phyloP scores from a whole-genome alignment of 768 basidiomycete species.

The Russula virescens region DNA sequence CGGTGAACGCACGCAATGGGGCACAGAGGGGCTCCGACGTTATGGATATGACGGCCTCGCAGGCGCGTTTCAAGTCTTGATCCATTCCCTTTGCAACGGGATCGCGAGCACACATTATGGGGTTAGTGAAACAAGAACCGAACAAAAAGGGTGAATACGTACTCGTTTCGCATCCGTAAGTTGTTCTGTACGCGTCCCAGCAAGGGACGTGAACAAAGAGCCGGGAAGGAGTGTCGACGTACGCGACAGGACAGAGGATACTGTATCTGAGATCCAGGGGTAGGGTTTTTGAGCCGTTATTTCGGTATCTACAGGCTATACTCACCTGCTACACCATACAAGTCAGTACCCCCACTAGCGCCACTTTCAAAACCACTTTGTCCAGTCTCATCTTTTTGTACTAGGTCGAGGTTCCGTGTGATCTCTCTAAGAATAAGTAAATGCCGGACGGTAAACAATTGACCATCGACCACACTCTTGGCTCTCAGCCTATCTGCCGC shows the following conservation, averaged over 20 bases:
- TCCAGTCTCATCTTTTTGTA: slow-evolving; percentile 36
- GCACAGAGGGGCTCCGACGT: slow-evolving; percentile 53
- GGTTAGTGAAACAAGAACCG: too few relatives aligned
- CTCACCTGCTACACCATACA: slow-evolving; percentile 56
- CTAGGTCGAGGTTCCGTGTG: slow-evolving; percentile 65
- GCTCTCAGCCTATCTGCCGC: slow-evolving; percentile 62
- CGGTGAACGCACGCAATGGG: slow-evolving; percentile 60
- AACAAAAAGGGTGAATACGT: slow-evolving; percentile 23
- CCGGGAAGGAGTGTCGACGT: slow-evolving; percentile 61
- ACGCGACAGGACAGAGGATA: slow-evolving; percentile 54
- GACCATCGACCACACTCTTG: slow-evolving; percentile 58
- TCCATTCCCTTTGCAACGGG: slow-evolving; percentile 63
- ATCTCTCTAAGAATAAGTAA: slow-evolving; percentile 90
- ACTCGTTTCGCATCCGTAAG: slow-evolving; percentile 72
- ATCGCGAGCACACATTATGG: too few relatives aligned
- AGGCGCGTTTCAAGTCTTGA: slow-evolving; percentile 73
- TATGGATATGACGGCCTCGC: slow-evolving; percentile 73
- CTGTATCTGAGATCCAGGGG: slow-evolving; percentile 37
- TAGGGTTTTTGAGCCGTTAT: not conserved
- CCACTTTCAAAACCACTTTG: slow-evolving; percentile 32
- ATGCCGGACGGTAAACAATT: slow-evolving; percentile 87
- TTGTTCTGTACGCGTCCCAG: slow-evolving; percentile 57
- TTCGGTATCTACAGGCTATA: slow-evolving; percentile 4
- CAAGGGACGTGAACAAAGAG: slow-evolving; percentile 63
- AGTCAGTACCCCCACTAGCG: slow-evolving; percentile 31